Base-by-base conservation (phyloP, 1,139 yeast genomes). In the Torulaspora pretoriensis region DNA sequence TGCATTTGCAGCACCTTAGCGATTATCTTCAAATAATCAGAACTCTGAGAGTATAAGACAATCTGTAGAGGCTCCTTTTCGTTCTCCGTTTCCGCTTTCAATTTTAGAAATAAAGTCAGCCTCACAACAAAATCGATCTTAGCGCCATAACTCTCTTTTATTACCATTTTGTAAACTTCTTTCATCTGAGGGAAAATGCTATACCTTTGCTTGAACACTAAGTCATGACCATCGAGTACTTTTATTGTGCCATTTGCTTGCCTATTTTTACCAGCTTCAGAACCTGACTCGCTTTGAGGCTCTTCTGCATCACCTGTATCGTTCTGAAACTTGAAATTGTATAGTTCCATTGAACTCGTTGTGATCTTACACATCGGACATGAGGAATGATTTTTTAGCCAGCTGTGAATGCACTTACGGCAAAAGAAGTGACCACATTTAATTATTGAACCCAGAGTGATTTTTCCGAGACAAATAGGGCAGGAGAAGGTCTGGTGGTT, bases 401-500 rank as follows among this genome's bases (percentile, higher is more conserved):
- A 92, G 46, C 75, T 80, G 12, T 68, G 72, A 30, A 89, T 69
- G 63, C 97, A 90, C 2, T 77, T 83, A 47, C 78, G 76, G 61
- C 97, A 90, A 60, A 83, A 90, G 55, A 81, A 82, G 64, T 90
- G 97, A 0, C 97, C 97, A 72, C 97, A 90, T 14, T 79, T 80
- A 0, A 95, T 83, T 49, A 90, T 70, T 0, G 92, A 75, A 0
- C 97, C 97, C 38, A 80, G 71, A 2, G 78, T 72, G 37, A 89
- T 87, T 1, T 75, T 63, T 3, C 79, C 73, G 19, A 83, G 77
- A 61, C 98, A 92, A 52, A 92, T 89, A 35, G 82, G 75, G 65
- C 97, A 92, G 40, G 74, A 67, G 29, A 63, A 57, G 4, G 49
- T 43, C 34, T 59, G 56, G 13, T 59, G 54, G 8, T 49, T 47